Evolutionary conservation across 2,329 filamentous ascomycete species (phyloP), one percentile per base, ranked within the genome.

Genomic region (Neofusicoccum parvum): DNA sequence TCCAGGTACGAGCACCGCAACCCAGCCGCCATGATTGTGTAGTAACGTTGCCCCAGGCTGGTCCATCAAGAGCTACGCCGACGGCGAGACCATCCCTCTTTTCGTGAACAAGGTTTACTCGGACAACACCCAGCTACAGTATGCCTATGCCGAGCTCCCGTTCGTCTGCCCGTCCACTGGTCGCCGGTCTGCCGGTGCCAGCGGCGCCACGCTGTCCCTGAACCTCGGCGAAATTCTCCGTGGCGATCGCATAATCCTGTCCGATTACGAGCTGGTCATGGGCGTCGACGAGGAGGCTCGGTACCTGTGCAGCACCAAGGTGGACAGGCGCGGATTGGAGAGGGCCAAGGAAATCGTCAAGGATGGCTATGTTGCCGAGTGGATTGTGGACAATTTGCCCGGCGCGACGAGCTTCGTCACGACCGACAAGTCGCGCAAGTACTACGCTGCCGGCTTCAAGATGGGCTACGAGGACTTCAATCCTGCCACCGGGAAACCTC

Each of bases 101-200:
- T 88, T 94, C 65, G 91, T 95, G 69, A 96, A 96, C 81, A 96
- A 96, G 78, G 89, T 94, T 72, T 96, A 94, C 78, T 96, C 92
- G 64, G 92, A 96, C 79, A 89, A 91, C 72, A 95, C 91, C 7
- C 90, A 95, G 76, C 82, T 96, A n/a, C 92, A 96, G 77, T 96
- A 93, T 86, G 92, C 92, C 70, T 96, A 94, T 81, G 91, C 90
- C 76, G 91, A 95, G 71, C 87, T 96, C 1, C 92, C 92, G 7
- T 96, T 96, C 76, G 90, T 94, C 63, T 96, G 92, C 73, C 90
- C 91, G 11, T 90, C 91, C 1, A 91, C 88, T 9, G 91, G 91
- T 58, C 83, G 86, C 68, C 84, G 82, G 68, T 86, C 87, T 70
- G 83, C 85, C 60, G 90, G 89, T 43, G 87, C 87, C 5, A 91